Percentiles rank a stretch among this genome's conserved stretches.
phyloP scores from a whole-genome alignment of 306 rosid genomes.

The Boehmeria nivea region DNA sequence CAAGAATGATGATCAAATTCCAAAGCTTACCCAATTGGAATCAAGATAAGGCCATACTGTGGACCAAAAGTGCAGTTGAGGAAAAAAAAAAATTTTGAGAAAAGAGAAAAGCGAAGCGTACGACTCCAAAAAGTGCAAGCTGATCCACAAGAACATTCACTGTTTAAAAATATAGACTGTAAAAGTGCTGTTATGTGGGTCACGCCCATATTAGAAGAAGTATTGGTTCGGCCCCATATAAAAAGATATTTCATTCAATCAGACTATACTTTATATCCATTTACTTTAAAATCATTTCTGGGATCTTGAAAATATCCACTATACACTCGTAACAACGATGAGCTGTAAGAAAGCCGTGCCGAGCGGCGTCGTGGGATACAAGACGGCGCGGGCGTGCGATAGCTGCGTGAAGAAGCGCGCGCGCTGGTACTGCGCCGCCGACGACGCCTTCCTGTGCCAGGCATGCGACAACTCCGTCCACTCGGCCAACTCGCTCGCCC shows the following conservation, averaged over 20 bases:
- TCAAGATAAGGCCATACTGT: constrained; percentile 30
- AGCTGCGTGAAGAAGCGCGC: constrained; percentile 83
- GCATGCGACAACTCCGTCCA: constrained; percentile 78
- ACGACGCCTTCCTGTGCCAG: constrained; percentile 88
- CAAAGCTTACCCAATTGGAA: constrained; percentile 39
- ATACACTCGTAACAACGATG: neutral
- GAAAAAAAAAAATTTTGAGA: neutral
- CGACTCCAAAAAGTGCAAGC: neutral
- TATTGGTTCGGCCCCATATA: neutral
- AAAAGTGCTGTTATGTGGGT: constrained; percentile 65
- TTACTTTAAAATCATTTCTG: neutral
- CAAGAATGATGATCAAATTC: constrained; percentile 41
- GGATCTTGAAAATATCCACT: neutral
- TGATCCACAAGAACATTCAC: neutral
- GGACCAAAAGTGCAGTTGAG: constrained; percentile 32
- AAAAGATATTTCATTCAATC: neutral
- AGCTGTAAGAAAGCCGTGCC: constrained; percentile 39
- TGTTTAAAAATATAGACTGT: constrained; percentile 8
- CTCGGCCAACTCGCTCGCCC: constrained; percentile 74
- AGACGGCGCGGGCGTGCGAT: constrained; percentile 84
- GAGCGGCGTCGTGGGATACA: constrained; percentile 62
- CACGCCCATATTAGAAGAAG: constrained; percentile 8
- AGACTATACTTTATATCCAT: too few species aligned
- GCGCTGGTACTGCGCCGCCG: constrained; percentile 95
- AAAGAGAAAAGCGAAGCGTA: neutral